A percentile compares a stretch with the other conserved stretches of the same genome.
Evolutionary conservation across 1,139 yeast genomes (phyloP).

Genomic region (Groenewaldozyma auringiensis): DNA sequence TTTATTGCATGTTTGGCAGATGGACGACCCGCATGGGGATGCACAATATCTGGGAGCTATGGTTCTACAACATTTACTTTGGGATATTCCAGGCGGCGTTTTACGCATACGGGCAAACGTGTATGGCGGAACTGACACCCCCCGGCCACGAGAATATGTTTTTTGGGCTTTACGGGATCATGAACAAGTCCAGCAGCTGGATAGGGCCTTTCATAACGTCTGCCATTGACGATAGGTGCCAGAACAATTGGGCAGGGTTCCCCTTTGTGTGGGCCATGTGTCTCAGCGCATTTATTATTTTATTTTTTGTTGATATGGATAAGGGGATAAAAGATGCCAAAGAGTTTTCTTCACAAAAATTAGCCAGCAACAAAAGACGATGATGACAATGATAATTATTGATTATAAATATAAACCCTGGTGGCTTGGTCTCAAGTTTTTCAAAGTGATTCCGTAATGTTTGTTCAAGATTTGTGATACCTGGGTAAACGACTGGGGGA

Average conservation of each 20-base stretch:
- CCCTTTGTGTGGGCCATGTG: slow-evolving; percentile 16
- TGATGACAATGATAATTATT: neutral
- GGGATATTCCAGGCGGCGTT: slow-evolving; percentile 16
- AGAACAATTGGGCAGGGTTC: slow-evolving; percentile 17
- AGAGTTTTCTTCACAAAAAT: neutral
- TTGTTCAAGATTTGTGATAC: slow-evolving; percentile 9
- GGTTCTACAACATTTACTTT: slow-evolving; percentile 16
- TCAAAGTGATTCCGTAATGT: slow-evolving; percentile 8
- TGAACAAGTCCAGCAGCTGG: slow-evolving; percentile 17
- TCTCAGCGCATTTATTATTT: slow-evolving; percentile 12
- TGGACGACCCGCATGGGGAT: slow-evolving; percentile 15
- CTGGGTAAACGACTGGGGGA: slow-evolving; percentile 13
- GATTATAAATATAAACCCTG: slow-evolving; percentile 18
- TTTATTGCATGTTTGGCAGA: slow-evolving; percentile 17
- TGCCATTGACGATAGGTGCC: slow-evolving; percentile 14
- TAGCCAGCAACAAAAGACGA: too few species aligned
- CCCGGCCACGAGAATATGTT: slow-evolving; percentile 17
- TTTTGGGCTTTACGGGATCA: slow-evolving; percentile 16
- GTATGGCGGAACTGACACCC: slow-evolving; percentile 18
- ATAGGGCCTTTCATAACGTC: slow-evolving; percentile 17
- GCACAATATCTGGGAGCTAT: slow-evolving; percentile 17
- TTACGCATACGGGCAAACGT: slow-evolving; percentile 16
- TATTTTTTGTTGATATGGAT: slow-evolving; percentile 13
- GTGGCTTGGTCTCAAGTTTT: slow-evolving; percentile 8
- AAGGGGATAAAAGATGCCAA: slow-evolving; percentile 7